Evolutionary conservation across 176 grass and related monocot species (phyloP).

Genomic region (Stipa capillata): DNA sequence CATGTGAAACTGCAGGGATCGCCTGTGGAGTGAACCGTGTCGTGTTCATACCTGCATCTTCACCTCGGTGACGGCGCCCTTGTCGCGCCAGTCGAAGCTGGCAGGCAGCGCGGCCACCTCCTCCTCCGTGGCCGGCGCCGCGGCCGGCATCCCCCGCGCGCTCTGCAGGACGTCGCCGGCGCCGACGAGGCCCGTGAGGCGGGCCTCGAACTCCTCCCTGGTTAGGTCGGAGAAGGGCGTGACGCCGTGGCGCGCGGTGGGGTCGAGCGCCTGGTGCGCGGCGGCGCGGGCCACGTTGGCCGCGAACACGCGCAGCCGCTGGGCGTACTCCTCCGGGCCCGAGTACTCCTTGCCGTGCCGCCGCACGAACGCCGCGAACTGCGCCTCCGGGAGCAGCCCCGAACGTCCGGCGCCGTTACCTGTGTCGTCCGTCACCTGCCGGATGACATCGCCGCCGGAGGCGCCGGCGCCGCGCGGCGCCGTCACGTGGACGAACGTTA

Average conservation of each 20-base stretch:
- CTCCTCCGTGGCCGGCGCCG: constrained; percentile 15
- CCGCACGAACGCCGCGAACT: constrained; percentile 48
- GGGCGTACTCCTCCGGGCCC: constrained; percentile 50
- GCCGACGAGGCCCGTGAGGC: constrained; percentile 41
- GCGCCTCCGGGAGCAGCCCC: constrained; percentile 19
- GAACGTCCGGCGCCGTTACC: not conserved
- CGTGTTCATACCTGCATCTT: constrained; percentile 52
- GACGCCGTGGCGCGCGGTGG: constrained; percentile 59
- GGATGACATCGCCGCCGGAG: not conserved
- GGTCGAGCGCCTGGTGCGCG: constrained; percentile 76
- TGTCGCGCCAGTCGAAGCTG: constrained; percentile 85
- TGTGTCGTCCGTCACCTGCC: constrained; percentile 26
- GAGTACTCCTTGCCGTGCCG: constrained; percentile 50
- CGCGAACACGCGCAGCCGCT: constrained; percentile 65
- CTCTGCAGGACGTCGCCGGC: not conserved
- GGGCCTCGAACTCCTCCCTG: constrained; percentile 62
- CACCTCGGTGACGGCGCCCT: constrained; percentile 60
- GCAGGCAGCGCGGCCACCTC: constrained; percentile 42
- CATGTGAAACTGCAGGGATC: no score
- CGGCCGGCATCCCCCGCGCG: not conserved
- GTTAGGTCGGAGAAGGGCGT: constrained; percentile 92
- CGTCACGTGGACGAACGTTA: not conserved
- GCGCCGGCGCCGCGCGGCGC: not conserved
- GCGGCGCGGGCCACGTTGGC: constrained; percentile 62
- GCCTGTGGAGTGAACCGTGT: not conserved